These are phyloP conservation scores for Citrus inodora DNA, from an alignment of 345 rosid species.

Conservation along the genomic window DNA sequence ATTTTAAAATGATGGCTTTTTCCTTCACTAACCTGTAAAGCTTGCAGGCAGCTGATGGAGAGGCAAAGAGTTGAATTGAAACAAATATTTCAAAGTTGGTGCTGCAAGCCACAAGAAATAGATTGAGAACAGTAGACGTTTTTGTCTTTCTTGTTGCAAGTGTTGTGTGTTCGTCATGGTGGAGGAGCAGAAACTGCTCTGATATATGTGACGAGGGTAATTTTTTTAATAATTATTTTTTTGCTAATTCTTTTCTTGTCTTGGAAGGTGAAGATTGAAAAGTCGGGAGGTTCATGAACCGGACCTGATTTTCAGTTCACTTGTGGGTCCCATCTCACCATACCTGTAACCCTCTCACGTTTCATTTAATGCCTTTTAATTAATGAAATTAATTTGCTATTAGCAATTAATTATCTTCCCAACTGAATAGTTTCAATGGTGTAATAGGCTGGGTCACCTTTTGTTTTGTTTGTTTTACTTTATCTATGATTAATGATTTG, in stretches of 20 bases:
- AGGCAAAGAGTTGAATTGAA: not conserved
- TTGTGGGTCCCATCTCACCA: slow-evolving; percentile 18
- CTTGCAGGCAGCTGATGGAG: not conserved
- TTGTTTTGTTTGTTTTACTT: not conserved
- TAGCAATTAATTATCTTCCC: not conserved
- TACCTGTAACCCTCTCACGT: too few relatives aligned
- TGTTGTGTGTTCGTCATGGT: slow-evolving; percentile 10
- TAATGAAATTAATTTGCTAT: not conserved
- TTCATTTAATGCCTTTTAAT: not conserved
- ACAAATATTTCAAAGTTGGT: not conserved
- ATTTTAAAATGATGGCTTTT: not conserved
- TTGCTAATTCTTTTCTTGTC: not conserved
- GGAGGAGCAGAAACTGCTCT: not conserved
- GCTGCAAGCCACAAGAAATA: not conserved
- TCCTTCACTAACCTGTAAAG: slow-evolving; percentile 17
- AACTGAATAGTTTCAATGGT: not conserved
- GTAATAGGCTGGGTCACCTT: not conserved
- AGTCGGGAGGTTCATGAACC: slow-evolving; percentile 35
- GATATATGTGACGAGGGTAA: not conserved
- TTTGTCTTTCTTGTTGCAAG: not conserved
- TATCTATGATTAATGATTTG: not conserved
- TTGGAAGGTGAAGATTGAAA: not conserved
- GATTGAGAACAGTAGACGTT: not conserved
- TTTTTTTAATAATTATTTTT: not conserved
- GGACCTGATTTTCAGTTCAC: not conserved